Conservation (phyloP, 169 alveolate genomes). For the Cryptosporidium xiaoi region DNA sequence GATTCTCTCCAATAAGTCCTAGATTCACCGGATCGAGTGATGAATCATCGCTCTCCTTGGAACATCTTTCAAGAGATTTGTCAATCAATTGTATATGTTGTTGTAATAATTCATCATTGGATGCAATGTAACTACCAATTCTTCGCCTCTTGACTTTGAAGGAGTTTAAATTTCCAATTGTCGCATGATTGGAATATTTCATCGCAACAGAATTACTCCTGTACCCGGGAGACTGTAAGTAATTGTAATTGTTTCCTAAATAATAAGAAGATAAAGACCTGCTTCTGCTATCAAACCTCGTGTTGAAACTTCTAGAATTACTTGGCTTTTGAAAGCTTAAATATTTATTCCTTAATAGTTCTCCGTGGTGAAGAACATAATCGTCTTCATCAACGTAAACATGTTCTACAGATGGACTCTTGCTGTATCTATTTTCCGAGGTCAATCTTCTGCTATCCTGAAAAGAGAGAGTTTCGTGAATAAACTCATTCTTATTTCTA, state of each 20-base stretch:
- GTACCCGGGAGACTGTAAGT: not conserved
- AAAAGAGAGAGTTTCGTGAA: not conserved
- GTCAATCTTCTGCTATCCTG: not conserved
- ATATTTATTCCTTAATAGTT: conserved; percentile 39
- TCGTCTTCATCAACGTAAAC: conserved; percentile 23
- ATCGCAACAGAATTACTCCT: conserved; percentile 50
- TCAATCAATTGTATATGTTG: conserved; percentile 65
- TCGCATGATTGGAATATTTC: not conserved
- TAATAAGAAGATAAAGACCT: conserved; percentile 65
- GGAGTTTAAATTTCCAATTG: not conserved
- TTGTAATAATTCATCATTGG: conserved; percentile 35
- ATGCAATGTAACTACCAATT: conserved; percentile 44
- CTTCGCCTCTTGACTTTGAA: conserved; percentile 34
- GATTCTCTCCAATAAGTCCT: not conserved
- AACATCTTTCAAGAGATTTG: conserved; percentile 43
- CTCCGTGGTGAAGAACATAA: conserved; percentile 41
- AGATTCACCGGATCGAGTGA: not conserved
- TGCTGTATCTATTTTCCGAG: not conserved
- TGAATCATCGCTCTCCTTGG: not conserved
- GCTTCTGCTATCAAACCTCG: conserved; percentile 24
- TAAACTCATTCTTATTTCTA: not conserved
- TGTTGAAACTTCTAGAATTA: too few relatives aligned
- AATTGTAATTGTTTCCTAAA: not conserved
- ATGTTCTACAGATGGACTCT: not conserved
- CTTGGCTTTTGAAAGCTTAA: not conserved